Evolutionary conservation across 192 early-diverging fungal species (phyloP).

Genomic region (Phlyctochytrium arcticum): DNA sequence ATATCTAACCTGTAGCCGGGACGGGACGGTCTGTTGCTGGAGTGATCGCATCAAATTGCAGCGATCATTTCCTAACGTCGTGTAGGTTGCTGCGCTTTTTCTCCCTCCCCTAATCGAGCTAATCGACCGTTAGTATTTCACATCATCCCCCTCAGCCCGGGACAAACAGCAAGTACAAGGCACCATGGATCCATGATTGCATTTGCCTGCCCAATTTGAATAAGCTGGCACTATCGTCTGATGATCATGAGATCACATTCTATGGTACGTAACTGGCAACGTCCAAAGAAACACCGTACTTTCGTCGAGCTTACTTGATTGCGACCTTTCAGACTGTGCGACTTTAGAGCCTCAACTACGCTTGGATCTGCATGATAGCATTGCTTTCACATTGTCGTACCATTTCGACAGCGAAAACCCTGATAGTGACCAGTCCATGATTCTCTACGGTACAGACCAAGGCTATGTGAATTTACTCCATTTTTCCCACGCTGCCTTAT

Average conservation of each 20-base stretch:
- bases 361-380: constrained; percentile 41
- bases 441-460: constrained; percentile 46
- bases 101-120: neutral
- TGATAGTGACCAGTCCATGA: constrained; percentile 30
- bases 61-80: constrained; percentile 31
- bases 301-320: neutral
- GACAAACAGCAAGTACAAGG: neutral
- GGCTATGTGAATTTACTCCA: constrained; percentile 36
- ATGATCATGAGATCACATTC: constrained; percentile 50
- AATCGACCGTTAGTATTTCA: too few species aligned
- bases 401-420: constrained; percentile 32
- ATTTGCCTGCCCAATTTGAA: constrained; percentile 33
- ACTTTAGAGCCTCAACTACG: constrained; percentile 39
- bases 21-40: constrained; percentile 49
- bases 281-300: neutral
- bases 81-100: constrained; percentile 22
- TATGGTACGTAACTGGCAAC: constrained; percentile 39
- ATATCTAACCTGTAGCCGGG: constrained; percentile 43
- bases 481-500: constrained; percentile 30
- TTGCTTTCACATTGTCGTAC: constrained; percentile 35
- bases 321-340: constrained; percentile 22
- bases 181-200: constrained; percentile 45
- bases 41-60: constrained; percentile 46
- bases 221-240: constrained; percentile 42
- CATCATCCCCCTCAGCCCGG: neutral